A percentile compares a stretch with the other conserved stretches of the same genome.
Evolutionary conservation across 2,329 filamentous ascomycete genomes (phyloP).

Genomic region (Microthyrium microscopicum): DNA sequence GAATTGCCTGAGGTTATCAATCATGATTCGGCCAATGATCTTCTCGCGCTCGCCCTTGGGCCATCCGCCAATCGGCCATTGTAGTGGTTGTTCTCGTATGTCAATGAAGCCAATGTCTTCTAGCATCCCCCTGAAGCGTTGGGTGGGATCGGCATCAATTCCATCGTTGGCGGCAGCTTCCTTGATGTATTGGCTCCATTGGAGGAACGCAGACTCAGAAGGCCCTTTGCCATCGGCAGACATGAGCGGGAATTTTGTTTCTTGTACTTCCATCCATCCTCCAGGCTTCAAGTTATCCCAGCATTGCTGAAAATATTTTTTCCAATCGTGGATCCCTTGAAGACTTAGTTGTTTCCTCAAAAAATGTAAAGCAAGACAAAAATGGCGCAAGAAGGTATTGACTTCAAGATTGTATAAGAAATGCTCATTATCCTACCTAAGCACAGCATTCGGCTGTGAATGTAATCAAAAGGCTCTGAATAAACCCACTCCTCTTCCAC

Average conservation of each 20-base stretch:
- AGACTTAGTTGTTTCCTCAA: too few species aligned
- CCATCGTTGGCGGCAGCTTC: not conserved
- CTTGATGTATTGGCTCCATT: not conserved
- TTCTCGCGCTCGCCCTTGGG: not conserved
- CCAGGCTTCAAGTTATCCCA: conserved; percentile 30
- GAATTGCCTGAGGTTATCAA: not conserved
- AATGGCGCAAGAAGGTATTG: too few species aligned
- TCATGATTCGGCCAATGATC: not conserved
- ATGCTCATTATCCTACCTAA: too few species aligned
- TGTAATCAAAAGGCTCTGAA: conserved; percentile 37
- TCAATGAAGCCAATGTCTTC: not conserved
- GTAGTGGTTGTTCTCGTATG: not conserved
- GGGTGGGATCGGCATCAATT: not conserved
- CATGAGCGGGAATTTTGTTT: conserved; percentile 21
- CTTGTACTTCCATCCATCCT: conserved; percentile 29
- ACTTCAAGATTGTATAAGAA: too few species aligned
- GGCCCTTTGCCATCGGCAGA: too few species aligned
- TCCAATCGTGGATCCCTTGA: not conserved
- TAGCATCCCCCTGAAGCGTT: not conserved
- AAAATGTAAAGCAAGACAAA: too few species aligned
- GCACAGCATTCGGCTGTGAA: conserved; percentile 38
- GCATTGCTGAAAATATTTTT: conserved; percentile 23
- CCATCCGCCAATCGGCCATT: not conserved
- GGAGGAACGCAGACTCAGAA: not conserved
- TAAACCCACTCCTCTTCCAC: conserved; percentile 11